phyloP scores from a whole-genome alignment of 2,329 filamentous ascomycete genomes.

The Teratosphaeriaceae sp. region DNA sequence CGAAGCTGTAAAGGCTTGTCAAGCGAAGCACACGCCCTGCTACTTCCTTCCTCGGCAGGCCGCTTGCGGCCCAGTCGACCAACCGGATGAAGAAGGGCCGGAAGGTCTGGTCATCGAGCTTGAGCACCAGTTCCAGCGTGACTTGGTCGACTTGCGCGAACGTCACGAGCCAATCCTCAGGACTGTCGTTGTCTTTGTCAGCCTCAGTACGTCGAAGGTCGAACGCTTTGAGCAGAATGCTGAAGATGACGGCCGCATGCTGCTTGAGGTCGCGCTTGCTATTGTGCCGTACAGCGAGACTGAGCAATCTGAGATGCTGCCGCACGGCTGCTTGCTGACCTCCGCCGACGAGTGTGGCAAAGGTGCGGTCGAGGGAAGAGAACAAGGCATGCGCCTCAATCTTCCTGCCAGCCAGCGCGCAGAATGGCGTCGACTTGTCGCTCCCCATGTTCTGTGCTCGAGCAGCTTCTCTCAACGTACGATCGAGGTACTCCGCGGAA shows the following conservation, averaged over 20 bases:
- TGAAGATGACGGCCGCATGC: constrained; percentile 63
- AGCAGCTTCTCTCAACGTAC: constrained; percentile 65
- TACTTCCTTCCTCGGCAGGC: constrained; percentile 56
- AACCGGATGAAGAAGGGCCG: constrained; percentile 81
- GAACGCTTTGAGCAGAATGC: constrained; percentile 49
- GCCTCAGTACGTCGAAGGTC: constrained; percentile 57
- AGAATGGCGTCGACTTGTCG: constrained; percentile 43
- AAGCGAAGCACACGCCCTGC: constrained; percentile 55
- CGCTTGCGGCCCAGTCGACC: constrained; percentile 69
- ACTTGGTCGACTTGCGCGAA: constrained; percentile 60
- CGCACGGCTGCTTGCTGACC: constrained; percentile 43
- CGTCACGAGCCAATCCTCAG: constrained; percentile 51
- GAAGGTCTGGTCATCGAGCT: constrained; percentile 92
- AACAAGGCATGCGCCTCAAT: constrained; percentile 73
- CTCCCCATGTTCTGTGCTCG: constrained; percentile 34
- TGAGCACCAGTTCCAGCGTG: constrained; percentile 86
- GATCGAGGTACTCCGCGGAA: constrained; percentile 65
- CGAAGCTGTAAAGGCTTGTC: constrained; percentile 74
- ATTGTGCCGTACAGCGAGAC: constrained; percentile 66
- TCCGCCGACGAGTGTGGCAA: constrained; percentile 49
- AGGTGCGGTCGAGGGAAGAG: constrained; percentile 64
- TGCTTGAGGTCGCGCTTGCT: constrained; percentile 73
- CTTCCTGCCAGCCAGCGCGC: constrained; percentile 68
- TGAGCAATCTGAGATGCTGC: constrained; percentile 45
- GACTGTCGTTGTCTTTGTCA: constrained; percentile 44